Base-by-base conservation (phyloP, 371 early-diverging fungal species). In the Batkoa obscura region DNA sequence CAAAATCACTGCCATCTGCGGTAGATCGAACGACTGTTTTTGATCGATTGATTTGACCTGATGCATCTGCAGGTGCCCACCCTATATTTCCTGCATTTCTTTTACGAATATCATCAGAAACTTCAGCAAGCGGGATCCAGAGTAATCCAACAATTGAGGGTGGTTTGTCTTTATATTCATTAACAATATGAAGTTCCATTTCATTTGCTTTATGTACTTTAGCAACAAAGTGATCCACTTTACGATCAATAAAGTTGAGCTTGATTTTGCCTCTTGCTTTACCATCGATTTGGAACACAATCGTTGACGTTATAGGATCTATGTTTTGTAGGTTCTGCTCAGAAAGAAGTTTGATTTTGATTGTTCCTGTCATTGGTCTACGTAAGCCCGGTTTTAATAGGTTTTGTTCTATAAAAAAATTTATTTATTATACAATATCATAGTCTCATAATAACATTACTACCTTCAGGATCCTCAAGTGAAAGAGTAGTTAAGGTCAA, bases 181-280 rank as follows among this genome's bases (percentile, higher is more conserved):
- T 90, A 56, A 76, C 78, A 1, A 92, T 67, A 12, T 83, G 76
- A 34, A 96, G 65, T 66, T 96, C 97, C 5, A 93, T 75, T 60
- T 94, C 94, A n/a, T 81, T 79, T 0, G 86, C 92, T 67, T 84
- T 84, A 59, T 86, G 86, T 42, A 91, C 82, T 42, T 76, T 73
- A 30, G 90, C 70, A 48, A 80, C 82, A 64, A 90, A 86, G 35
- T 81, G 77, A 47, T 96, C 91, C 59, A 74, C 74, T 86, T 90
- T 90, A 41, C 75, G 73, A 43, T 78, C 79, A 79, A 72, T 9
- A 23, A 74, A 75, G 37, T 75, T 72, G 34, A 77, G 72, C 36
- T 79, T 74, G 50, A 76, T 77, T 17, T 89, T 78, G 49, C 78
- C 87, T 58, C 76, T 78, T 49, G 72, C 72, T 34, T 72, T 75